A percentile compares a stretch with the other conserved stretches of the same genome.
Conservation (phyloP, 768 basidiomycete species). For the Tricholoma hemisulphureum region DNA sequence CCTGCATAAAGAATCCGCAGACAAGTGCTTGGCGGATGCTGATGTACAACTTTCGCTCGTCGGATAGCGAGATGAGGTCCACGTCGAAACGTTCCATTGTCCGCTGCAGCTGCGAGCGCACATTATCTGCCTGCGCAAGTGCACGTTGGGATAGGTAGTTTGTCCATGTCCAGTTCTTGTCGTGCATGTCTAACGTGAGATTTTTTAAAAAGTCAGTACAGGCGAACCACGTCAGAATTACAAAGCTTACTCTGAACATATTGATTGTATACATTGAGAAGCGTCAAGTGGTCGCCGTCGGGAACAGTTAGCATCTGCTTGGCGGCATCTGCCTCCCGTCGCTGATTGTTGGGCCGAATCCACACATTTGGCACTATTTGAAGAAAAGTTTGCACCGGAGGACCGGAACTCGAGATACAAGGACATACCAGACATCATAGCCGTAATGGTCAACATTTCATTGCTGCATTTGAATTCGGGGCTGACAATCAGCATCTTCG, state of each 20-base stretch:
- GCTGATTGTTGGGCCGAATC: conserved; percentile 83
- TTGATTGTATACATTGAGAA: conserved; percentile 94
- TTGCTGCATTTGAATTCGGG: conserved; percentile 96
- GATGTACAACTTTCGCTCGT: conserved; percentile 67
- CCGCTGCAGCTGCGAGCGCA: conserved; percentile 83
- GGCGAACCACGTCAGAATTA: background rate
- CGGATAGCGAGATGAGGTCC: conserved; percentile 63
- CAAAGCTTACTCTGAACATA: conserved; percentile 71
- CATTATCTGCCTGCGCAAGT: conserved; percentile 89
- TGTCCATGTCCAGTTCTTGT: conserved; percentile 88
- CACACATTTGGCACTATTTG: conserved; percentile 85
- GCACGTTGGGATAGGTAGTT: conserved; percentile 85
- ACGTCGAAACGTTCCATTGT: conserved; percentile 91
- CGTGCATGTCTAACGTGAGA: conserved; percentile 55
- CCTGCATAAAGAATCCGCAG: conserved; percentile 97
- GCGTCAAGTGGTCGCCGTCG: conserved; percentile 93
- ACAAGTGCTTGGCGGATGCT: conserved; percentile 83
- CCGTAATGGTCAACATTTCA: conserved; percentile 91
- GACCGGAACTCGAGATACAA: background rate
- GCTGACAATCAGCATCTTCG: conserved; percentile 92
- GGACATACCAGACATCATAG: conserved; percentile 86
- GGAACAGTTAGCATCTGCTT: conserved; percentile 88
- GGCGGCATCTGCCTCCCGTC: conserved; percentile 90
- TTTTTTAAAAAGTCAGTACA: background rate
- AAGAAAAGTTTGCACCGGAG: background rate